Percentiles rank a stretch among this genome's conserved stretches.
phyloP scores from a whole-genome alignment of 768 basidiomycete genomes.

The Rhodosporidiobolus odoratus region DNA sequence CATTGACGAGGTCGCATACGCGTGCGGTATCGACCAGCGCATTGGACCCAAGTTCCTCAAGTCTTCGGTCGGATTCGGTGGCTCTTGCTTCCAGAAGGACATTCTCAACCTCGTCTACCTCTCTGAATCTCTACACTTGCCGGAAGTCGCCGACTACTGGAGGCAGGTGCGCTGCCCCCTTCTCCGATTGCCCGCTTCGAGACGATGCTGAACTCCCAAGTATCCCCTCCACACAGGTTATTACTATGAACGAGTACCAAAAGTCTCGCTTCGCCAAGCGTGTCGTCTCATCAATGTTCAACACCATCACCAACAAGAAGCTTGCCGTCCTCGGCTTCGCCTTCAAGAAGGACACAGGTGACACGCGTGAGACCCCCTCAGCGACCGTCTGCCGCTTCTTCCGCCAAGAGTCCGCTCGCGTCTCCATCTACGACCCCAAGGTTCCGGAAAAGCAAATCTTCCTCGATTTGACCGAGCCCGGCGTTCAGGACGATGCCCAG shows the following conservation, averaged over 20 bases:
- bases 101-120: slow-evolving; percentile 98
- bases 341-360: slow-evolving; percentile 98
- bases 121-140: slow-evolving; percentile 85
- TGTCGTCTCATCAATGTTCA: slow-evolving; percentile 96
- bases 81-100: slow-evolving; percentile 99
- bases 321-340: slow-evolving; percentile 97
- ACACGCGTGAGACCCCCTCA: slow-evolving; percentile 94
- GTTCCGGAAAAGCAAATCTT: slow-evolving; percentile 80
- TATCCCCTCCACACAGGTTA: slow-evolving; percentile 58
- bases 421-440: slow-evolving; percentile 89
- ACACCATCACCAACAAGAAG: slow-evolving; percentile 93
- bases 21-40: slow-evolving; percentile 86
- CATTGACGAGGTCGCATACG: slow-evolving; percentile 93
- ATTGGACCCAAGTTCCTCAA: slow-evolving; percentile 93
- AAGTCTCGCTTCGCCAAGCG: slow-evolving; percentile 91
- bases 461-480: slow-evolving; percentile 52
- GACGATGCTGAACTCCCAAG: neutral
- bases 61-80: slow-evolving; percentile 92
- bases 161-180: slow-evolving; percentile 44
- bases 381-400: slow-evolving; percentile 94
- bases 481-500: slow-evolving; percentile 54
- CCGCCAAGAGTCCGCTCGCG: slow-evolving; percentile 74
- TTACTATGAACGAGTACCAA: slow-evolving; percentile 98
- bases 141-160: slow-evolving; percentile 98
- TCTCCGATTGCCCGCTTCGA: neutral